A percentile compares a stretch with the other conserved stretches of the same genome.
Conservation (phyloP, 352 stramenopile species). For the Globisporangium sylvaticum region DNA sequence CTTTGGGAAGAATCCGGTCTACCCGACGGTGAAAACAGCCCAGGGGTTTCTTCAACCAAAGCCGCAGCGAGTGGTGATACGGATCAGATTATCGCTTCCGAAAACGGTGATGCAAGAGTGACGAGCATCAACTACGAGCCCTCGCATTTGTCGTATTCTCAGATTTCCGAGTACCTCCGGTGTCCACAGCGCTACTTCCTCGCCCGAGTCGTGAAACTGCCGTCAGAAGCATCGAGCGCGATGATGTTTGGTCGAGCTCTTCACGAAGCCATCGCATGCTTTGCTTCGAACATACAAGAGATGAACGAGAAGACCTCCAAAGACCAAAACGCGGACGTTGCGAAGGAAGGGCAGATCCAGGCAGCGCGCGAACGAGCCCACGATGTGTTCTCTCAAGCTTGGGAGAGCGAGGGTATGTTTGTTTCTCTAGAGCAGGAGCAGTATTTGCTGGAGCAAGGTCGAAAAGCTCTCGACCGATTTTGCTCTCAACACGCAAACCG, state of each 20-base stretch:
- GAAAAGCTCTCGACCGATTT: slow-evolving; percentile 40
- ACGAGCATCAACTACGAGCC: slow-evolving; percentile 36
- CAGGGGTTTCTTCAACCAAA: neutral
- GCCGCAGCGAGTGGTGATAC: neutral
- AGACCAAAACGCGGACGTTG: slow-evolving; percentile 12
- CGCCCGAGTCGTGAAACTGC: slow-evolving; percentile 55
- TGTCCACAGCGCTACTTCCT: slow-evolving; percentile 82
- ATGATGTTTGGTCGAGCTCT: slow-evolving; percentile 77
- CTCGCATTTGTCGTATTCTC: slow-evolving; percentile 72
- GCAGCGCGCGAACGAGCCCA: slow-evolving; percentile 9
- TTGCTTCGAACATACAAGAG: slow-evolving; percentile 28
- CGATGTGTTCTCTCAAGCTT: neutral
- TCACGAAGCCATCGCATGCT: slow-evolving; percentile 64
- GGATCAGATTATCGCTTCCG: neutral
- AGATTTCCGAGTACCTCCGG: slow-evolving; percentile 75
- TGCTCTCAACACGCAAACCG: slow-evolving; percentile 31
- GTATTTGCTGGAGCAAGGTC: slow-evolving; percentile 32
- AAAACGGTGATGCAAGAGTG: neutral
- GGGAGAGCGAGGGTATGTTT: slow-evolving; percentile 37
- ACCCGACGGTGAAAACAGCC: neutral
- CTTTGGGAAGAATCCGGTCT: slow-evolving; percentile 18
- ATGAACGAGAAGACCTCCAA: slow-evolving; percentile 17
- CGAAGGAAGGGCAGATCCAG: neutral
- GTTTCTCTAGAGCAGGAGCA: slow-evolving; percentile 28
- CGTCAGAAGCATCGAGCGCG: slow-evolving; percentile 36